phyloP scores from a whole-genome alignment of 2,329 filamentous ascomycete species.

The Beauveria caledonica region DNA sequence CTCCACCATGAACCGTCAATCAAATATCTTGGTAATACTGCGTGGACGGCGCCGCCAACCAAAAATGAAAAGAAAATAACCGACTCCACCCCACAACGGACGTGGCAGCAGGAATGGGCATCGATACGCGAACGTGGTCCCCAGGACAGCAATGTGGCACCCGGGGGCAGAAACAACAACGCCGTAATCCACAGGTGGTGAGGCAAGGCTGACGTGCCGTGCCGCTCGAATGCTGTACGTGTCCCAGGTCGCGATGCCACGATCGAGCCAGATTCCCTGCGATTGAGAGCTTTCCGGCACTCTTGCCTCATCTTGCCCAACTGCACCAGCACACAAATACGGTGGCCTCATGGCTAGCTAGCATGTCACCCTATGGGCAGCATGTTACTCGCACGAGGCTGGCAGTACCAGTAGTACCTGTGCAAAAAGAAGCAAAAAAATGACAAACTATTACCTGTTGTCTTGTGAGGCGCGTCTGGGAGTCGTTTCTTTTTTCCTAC shows the following conservation, averaged over 20 bases:
- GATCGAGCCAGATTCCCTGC: too few species aligned
- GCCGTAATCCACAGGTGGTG: background rate
- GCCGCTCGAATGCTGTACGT: too few species aligned
- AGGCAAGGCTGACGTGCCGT: background rate
- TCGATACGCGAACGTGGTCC: constrained; percentile 1
- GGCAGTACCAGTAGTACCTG: too few species aligned
- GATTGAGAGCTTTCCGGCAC: too few species aligned
- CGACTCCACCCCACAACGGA: background rate
- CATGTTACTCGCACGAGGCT: too few species aligned
- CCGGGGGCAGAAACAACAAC: background rate
- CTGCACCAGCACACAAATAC: too few species aligned
- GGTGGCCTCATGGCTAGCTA: too few species aligned
- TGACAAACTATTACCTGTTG: background rate
- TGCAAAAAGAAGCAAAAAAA: background rate
- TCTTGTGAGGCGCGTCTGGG: background rate
- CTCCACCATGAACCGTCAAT: background rate
- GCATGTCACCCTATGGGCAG: background rate
- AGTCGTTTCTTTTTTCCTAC: background rate
- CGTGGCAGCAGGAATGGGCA: background rate
- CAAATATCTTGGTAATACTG: background rate
- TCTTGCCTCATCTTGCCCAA: too few species aligned
- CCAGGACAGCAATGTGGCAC: background rate
- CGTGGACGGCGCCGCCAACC: background rate
- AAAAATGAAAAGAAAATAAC: background rate
- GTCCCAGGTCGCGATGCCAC: too few species aligned